Percentiles rank a stretch among this genome's conserved stretches.
Conservation (phyloP, 2,329 filamentous ascomycete species). For the Sphaceloma murrayae region DNA sequence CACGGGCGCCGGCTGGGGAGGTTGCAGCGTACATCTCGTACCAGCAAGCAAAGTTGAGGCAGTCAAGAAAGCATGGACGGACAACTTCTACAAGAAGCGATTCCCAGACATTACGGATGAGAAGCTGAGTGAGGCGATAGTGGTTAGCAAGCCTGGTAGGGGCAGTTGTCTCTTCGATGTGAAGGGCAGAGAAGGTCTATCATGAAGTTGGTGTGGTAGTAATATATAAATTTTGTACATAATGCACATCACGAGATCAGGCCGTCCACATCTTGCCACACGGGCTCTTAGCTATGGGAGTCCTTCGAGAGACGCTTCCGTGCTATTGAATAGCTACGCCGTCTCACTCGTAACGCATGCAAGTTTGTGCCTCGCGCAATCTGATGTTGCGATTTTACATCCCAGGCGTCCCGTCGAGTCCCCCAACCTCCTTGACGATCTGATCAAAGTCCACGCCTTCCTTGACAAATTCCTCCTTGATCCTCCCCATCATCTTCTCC, state of each 20-base stretch:
- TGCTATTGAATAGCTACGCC: too few relatives aligned
- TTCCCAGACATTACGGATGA: slow-evolving; percentile 60
- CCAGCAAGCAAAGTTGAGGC: slow-evolving; percentile 69
- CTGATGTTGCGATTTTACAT: too few relatives aligned
- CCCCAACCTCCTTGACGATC: slow-evolving; percentile 63
- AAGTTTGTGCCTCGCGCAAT: too few relatives aligned
- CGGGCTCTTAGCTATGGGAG: too few relatives aligned
- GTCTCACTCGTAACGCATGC: too few relatives aligned
- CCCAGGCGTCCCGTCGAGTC: slow-evolving; percentile 48
- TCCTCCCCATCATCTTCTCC: slow-evolving; percentile 60
- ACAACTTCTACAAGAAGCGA: slow-evolving; percentile 70
- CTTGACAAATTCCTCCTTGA: slow-evolving; percentile 62
- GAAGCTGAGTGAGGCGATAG: slow-evolving; percentile 67
- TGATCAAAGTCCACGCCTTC: slow-evolving; percentile 74
- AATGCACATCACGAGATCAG: too few relatives aligned
- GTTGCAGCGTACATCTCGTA: slow-evolving; percentile 88
- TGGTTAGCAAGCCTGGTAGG: slow-evolving; percentile 78
- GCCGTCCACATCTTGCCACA: too few relatives aligned
- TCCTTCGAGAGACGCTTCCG: too few relatives aligned
- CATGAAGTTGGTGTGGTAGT: background rate
- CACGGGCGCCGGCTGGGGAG: slow-evolving; percentile 94
- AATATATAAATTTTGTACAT: too few relatives aligned
- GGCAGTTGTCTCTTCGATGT: slow-evolving; percentile 42
- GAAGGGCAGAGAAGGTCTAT: slow-evolving; percentile 20
- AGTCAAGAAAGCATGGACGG: slow-evolving; percentile 67